A percentile compares a stretch with the other conserved stretches of the same genome.
Conservation (phyloP, 169 alveolate genomes). For the Fabrea salina region DNA sequence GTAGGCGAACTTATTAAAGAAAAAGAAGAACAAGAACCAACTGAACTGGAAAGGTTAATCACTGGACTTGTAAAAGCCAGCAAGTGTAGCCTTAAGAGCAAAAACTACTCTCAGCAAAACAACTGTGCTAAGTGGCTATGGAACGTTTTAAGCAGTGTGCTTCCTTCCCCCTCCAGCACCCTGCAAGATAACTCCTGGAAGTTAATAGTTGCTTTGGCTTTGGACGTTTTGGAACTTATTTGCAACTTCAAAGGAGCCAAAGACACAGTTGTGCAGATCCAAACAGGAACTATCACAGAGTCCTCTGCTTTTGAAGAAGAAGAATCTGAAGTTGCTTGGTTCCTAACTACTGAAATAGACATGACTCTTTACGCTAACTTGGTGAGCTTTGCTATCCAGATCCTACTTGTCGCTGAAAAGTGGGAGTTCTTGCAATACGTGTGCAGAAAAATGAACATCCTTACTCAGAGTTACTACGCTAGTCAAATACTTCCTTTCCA, state of each 20-base stretch:
- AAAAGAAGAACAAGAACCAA: constrained; percentile 1
- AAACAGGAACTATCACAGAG: background rate
- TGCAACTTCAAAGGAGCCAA: background rate
- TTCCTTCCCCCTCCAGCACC: constrained; percentile 39
- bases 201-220: constrained; percentile 31
- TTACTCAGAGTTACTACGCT: constrained; percentile 41
- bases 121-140: constrained; percentile 41
- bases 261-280: background rate
- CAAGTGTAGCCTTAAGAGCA: constrained; percentile 34
- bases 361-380: constrained; percentile 31
- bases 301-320: background rate
- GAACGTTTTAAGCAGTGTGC: constrained; percentile 41
- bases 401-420: constrained; percentile 51
- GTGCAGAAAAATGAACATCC: constrained; percentile 32
- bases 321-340: constrained; percentile 26
- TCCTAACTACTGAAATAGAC: constrained; percentile 30
- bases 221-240: constrained; percentile 23
- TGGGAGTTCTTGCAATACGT: constrained; percentile 58
- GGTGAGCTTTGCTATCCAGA: constrained; percentile 52
- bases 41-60: constrained; percentile 3
- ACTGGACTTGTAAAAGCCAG: constrained; percentile 39
- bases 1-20: constrained; percentile 20
- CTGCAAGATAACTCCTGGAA: constrained; percentile 46
- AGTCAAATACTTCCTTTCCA: constrained; percentile 39
- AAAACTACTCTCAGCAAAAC: constrained; percentile 43